Conservation (phyloP, 176 grass and related monocot genomes). For the Avena insularis region DNA sequence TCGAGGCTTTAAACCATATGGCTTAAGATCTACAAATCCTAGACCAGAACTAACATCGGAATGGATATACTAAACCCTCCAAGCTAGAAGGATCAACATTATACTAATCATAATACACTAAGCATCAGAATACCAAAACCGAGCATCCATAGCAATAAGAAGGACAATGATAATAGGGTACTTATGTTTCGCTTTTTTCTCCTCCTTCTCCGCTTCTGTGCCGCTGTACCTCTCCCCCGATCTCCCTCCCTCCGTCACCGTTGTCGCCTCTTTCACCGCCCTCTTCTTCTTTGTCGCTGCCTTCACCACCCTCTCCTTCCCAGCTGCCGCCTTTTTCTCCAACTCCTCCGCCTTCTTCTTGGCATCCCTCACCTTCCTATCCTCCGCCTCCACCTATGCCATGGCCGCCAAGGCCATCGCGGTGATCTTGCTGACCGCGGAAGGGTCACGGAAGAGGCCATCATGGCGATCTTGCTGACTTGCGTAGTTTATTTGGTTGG, state of each 20-base stretch:
- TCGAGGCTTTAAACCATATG: neutral
- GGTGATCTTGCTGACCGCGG: slow-evolving; percentile 61
- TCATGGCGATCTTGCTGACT: too few species aligned
- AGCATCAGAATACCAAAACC: neutral
- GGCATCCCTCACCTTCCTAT: slow-evolving; percentile 46
- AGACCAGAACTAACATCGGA: neutral
- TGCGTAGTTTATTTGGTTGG: too few species aligned
- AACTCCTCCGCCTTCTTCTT: slow-evolving; percentile 50
- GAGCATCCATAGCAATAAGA: slow-evolving; percentile 8
- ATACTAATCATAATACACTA: neutral
- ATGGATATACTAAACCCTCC: neutral
- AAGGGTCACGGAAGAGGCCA: slow-evolving; percentile 68
- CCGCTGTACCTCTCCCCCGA: slow-evolving; percentile 26
- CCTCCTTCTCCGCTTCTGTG: slow-evolving; percentile 48
- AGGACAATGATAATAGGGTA: neutral
- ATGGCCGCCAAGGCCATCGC: slow-evolving; percentile 55
- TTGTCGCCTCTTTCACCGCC: too few species aligned
- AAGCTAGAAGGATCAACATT: neutral
- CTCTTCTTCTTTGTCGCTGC: too few species aligned
- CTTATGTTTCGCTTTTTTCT: slow-evolving; percentile 55
- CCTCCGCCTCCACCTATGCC: slow-evolving; percentile 74
- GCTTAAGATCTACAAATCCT: neutral
- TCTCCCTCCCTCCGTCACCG: slow-evolving; percentile 32
- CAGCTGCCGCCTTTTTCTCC: neutral
- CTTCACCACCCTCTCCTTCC: too few species aligned